Base-by-base conservation (phyloP, 169 alveolate genomes). In the Eimeria maxima region DNA sequence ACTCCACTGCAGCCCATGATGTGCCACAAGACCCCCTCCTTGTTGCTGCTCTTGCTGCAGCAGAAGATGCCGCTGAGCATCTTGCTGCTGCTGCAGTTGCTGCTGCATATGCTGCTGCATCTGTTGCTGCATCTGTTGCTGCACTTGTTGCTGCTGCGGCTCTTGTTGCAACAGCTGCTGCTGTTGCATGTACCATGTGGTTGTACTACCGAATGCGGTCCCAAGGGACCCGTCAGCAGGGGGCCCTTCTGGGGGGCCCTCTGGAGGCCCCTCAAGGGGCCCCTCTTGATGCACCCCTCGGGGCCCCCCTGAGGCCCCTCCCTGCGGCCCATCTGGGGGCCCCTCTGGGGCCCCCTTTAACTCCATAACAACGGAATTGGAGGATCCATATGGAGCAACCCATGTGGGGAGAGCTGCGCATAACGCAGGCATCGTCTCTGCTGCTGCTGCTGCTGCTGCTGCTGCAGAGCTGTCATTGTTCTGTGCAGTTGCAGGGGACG, bases 401-500 rank as follows among this genome's bases (percentile, higher is more conserved):
- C 84, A 73, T 14, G 6, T 27, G 33, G 84, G 42, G 53, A 18
- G 33, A 10, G 24, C 84, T 73, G 84, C 5, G 55, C 55, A 73
- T 24, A 73, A 20, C 10, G 53, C 53, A 38, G 84, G 84, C 33
- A 73, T 44, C 84, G 11, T 50, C 11, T 27, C 84, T 7, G 57
- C 57, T 7, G 57, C 57, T 7, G 57, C 57, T 50, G 57, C 57
- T 50, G 57, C 57, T 50, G 57, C 57, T 50, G 57, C 57, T 50
- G 57, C 57, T 50, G 57, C 57, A 50, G 57, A 50, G 57, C 11
- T 50, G 57, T 50, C 57, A 11, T 5, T 50, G 57, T 29, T 45
- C 84, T 73, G 84, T 18, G 84, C n/a, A 29, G 55, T n/a, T 33
- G 50, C 55, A 73, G 84, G 84, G n/a, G 84, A 22, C 22, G 84